phyloP scores from a whole-genome alignment of 2,329 filamentous ascomycete genomes.

The Colletotrichum endophyticum region DNA sequence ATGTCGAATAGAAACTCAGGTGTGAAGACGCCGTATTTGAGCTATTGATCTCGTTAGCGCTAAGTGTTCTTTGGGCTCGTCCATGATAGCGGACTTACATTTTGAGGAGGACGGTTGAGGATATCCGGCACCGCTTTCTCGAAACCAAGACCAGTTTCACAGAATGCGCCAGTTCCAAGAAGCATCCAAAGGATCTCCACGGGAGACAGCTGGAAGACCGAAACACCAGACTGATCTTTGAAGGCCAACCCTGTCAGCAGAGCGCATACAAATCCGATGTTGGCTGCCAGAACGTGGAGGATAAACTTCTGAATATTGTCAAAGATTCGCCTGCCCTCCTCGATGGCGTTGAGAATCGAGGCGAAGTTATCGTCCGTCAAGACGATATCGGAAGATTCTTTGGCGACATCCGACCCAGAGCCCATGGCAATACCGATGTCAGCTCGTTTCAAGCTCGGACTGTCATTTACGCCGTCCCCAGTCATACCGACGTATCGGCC shows the following conservation, averaged over 20 bases:
- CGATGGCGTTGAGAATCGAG: conserved; percentile 72
- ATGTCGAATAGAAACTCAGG: conserved; percentile 70
- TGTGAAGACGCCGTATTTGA: conserved; percentile 69
- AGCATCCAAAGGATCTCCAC: conserved; percentile 85
- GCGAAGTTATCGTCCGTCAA: conserved; percentile 78
- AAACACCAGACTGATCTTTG: conserved; percentile 68
- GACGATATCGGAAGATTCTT: conserved; percentile 69
- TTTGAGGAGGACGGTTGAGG: conserved; percentile 69
- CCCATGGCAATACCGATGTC: conserved; percentile 78
- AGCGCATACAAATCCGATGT: conserved; percentile 73
- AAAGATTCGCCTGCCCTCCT: conserved; percentile 74
- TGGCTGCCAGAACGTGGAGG: conserved; percentile 71
- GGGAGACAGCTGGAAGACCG: conserved; percentile 75
- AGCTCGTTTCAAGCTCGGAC: conserved; percentile 70
- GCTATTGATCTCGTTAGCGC: conserved; percentile 29
- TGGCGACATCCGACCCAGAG: conserved; percentile 68
- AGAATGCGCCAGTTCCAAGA: conserved; percentile 77
- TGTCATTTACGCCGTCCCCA: conserved; percentile 77
- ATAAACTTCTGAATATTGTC: conserved; percentile 81
- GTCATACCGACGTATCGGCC: conserved; percentile 55
- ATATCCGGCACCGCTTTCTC: conserved; percentile 74
- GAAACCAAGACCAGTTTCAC: conserved; percentile 79
- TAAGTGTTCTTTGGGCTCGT: background rate
- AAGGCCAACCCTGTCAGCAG: conserved; percentile 75
- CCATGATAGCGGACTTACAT: background rate